Base-by-base conservation (phyloP, 495 filamentous ascomycete genomes). In the Penicillium macrosclerotiorum region DNA sequence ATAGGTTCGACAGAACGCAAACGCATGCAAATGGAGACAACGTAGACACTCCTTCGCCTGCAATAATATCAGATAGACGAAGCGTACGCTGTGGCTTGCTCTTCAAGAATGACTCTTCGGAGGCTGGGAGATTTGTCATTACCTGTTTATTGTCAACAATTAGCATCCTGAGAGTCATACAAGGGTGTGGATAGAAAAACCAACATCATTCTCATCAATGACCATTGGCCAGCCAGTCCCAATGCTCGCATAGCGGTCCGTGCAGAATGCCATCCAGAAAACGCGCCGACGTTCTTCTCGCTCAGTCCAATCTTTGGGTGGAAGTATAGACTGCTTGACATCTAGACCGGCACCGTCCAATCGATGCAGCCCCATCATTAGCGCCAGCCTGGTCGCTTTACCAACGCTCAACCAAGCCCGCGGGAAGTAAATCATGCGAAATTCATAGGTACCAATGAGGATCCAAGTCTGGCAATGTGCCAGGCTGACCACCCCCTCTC, bases 361-460 rank as follows among this genome's bases (percentile, higher is more conserved):
- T 29, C 90, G 84, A 66, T 98, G 89, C 33, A 98, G 74, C 5
- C 91, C 88, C 75, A 96, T 88, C 94, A 97, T 97, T 51, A 94
- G 81, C 32, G 78, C 76, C 44, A 96, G 63, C 45, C 93, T 75
- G 11, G 83, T 78, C 2, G 83, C 85, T 39, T 88, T 78, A 12
- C 92, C 94, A 8, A 86, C 82, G 44, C 87, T 96, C 67, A 96
- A 78, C 93, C 93, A 99, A 3, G 94, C 94, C 30, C 94, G 75
- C 2, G 93, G 93, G 53, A 99, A 99, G 63, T 88, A 95, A 88
- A 99, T 96, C 78, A 88, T 85, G 67, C 90, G 94, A 62, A 96
- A 97, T 61, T 99, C 93, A 56, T 95, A 96, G 0, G 77, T 79
- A 3, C 81, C 77, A 38, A 95, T 78, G 4, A 99, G 69, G 8